Percentiles rank a stretch among this genome's conserved stretches.
Conservation (phyloP, 768 basidiomycete genomes). For the Boletus vinaceobasis region DNA sequence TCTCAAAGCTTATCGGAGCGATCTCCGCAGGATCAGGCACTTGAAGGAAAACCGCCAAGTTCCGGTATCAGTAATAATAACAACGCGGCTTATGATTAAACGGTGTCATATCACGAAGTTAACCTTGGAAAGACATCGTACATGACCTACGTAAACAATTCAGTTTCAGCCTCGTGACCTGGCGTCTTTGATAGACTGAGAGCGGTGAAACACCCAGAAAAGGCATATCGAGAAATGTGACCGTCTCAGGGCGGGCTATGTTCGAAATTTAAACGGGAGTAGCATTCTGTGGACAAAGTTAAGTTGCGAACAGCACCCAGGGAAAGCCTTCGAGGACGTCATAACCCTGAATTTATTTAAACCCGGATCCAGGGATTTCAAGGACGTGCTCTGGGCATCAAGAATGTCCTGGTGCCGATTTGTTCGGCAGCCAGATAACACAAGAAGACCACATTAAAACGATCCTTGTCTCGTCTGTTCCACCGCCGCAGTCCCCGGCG, state of each 20-base stretch:
- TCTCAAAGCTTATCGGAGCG: constrained; percentile 27
- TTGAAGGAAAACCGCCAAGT: constrained; percentile 1
- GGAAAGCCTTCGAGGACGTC: constrained; percentile 16
- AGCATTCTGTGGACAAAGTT: constrained; percentile 21
- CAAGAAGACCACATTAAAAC: constrained; percentile 2
- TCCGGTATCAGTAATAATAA: constrained; percentile 14
- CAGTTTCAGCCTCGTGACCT: constrained; percentile 20
- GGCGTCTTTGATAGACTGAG: constrained; percentile 3
- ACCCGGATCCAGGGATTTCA: constrained; percentile 11
- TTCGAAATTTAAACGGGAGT: constrained; percentile 6
- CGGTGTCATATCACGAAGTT: constrained; percentile 21
- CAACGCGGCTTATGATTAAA: constrained; percentile 8
- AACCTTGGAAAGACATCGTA: constrained; percentile 25
- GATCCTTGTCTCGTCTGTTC: not conserved
- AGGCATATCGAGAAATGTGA: constrained; percentile 19
- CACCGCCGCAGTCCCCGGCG: constrained; percentile 12
- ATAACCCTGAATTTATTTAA: constrained; percentile 25
- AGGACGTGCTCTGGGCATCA: constrained; percentile 4
- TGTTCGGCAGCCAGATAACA: constrained; percentile 7
- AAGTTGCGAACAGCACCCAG: constrained; percentile 16
- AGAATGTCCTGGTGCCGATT: constrained; percentile 2
- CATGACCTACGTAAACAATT: constrained; percentile 21
- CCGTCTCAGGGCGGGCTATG: constrained; percentile 6
- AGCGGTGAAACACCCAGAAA: constrained; percentile 7
- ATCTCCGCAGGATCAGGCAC: constrained; percentile 28